Percentiles rank a stretch among this genome's conserved stretches.
Evolutionary conservation across 2,329 filamentous ascomycete species (phyloP).

Genomic region (Samsoniella hepiali): DNA sequence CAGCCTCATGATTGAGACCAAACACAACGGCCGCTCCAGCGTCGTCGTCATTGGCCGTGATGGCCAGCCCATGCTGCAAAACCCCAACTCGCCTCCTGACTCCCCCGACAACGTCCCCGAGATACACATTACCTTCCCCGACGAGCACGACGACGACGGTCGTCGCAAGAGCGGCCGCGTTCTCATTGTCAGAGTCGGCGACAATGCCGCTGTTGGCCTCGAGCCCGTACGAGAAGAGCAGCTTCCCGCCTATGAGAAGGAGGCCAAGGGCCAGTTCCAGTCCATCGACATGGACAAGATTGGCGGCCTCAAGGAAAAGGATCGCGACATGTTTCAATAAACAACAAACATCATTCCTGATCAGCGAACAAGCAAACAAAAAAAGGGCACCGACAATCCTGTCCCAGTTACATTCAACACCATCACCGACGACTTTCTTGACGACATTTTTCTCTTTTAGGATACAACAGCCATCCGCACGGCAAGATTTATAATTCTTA

Average conservation of each 20-base stretch:
- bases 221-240: conserved; percentile 79
- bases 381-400: not conserved
- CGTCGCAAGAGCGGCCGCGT: conserved; percentile 81
- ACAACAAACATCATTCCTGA: conserved; percentile 9
- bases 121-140: conserved; percentile 97
- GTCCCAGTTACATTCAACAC: conserved; percentile 16
- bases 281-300: conserved; percentile 93
- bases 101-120: conserved; percentile 84
- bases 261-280: conserved; percentile 76
- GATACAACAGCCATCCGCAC: conserved; percentile 15
- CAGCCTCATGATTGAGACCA: conserved; percentile 57
- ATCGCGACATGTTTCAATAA: conserved; percentile 42
- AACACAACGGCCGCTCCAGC: conserved; percentile 57
- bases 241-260: conserved; percentile 86
- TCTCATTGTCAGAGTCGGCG: conserved; percentile 86
- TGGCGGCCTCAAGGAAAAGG: conserved; percentile 91
- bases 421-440: conserved; percentile 16
- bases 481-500: conserved; percentile 16
- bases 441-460: conserved; percentile 21
- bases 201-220: conserved; percentile 78
- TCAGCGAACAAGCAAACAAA: conserved; percentile 6
- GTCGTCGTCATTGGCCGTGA: conserved; percentile 78
- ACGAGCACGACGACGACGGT: conserved; percentile 85
- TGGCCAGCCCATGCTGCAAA: conserved; percentile 69
- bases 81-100: conserved; percentile 70